These are phyloP conservation scores for Spizellomyces sp. DNA, from an alignment of 192 early-diverging fungal genomes.

Conservation along the genomic window DNA sequence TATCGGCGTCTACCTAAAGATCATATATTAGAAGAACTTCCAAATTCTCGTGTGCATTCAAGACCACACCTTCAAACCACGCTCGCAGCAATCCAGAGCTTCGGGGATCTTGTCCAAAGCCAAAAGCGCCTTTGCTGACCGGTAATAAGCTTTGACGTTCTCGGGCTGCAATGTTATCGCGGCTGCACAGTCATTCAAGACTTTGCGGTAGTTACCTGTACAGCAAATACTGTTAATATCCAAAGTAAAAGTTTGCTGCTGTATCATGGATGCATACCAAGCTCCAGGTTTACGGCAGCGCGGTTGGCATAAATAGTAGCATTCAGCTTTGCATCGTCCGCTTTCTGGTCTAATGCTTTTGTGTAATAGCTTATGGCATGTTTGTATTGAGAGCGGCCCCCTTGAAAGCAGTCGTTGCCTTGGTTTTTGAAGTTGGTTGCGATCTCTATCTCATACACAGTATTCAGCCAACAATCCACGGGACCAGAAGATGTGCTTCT, in stretches of 20 bases:
- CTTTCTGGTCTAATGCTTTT: constrained; percentile 75
- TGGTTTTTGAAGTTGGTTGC: constrained; percentile 94
- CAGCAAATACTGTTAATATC: neutral
- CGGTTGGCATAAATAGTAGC: constrained; percentile 83
- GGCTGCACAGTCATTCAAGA: constrained; percentile 87
- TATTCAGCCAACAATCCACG: neutral
- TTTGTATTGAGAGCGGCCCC: constrained; percentile 61
- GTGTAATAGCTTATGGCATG: constrained; percentile 88
- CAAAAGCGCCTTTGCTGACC: constrained; percentile 81
- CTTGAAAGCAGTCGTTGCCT: constrained; percentile 91
- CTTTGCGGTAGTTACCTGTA: constrained; percentile 80
- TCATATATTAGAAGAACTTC: neutral
- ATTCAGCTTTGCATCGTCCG: constrained; percentile 72
- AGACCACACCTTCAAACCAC: constrained; percentile 58
- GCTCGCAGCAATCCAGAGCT: constrained; percentile 81
- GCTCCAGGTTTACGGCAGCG: constrained; percentile 88
- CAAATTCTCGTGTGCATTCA: neutral
- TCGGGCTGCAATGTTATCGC: constrained; percentile 76
- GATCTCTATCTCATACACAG: constrained; percentile 57
- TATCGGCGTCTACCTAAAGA: constrained; percentile 55
- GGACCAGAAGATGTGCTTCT: neutral
- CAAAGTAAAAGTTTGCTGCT: neutral
- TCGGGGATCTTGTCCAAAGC: constrained; percentile 81
- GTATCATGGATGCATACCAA: constrained; percentile 50
- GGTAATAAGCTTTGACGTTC: constrained; percentile 92